A percentile compares a stretch with the other conserved stretches of the same genome.
These are phyloP conservation scores for Penicillium atrosanguineum DNA, from an alignment of 495 filamentous ascomycete species.

Conservation along the genomic window DNA sequence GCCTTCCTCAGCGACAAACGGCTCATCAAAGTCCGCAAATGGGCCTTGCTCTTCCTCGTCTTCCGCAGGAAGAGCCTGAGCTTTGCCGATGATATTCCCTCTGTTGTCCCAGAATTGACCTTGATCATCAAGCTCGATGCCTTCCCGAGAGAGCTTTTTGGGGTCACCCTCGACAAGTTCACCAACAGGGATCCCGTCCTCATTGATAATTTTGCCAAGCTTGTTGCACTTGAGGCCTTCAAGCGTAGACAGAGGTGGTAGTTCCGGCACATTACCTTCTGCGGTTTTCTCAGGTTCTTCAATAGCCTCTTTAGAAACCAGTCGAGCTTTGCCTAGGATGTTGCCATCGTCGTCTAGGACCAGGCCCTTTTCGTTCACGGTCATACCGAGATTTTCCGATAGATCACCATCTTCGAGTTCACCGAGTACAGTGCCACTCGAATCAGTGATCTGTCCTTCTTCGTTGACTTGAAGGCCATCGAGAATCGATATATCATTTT, in stretches of 20 bases:
- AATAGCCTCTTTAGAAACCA: not conserved
- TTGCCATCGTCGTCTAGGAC: not conserved
- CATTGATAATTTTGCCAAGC: constrained; percentile 47
- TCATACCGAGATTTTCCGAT: not conserved
- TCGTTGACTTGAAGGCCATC: too few relatives aligned
- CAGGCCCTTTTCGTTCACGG: not conserved
- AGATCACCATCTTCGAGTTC: not conserved
- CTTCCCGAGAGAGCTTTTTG: too few relatives aligned
- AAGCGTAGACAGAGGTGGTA: too few relatives aligned
- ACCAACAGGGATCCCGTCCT: too few relatives aligned
- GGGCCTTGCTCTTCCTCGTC: constrained; percentile 46
- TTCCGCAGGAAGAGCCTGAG: constrained; percentile 28
- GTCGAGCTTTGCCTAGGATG: not conserved
- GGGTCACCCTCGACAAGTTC: too few relatives aligned
- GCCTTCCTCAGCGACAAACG: constrained; percentile 49
- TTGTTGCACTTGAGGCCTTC: constrained; percentile 35
- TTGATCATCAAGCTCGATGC: too few relatives aligned
- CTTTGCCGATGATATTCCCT: too few relatives aligned
- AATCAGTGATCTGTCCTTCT: too few relatives aligned
- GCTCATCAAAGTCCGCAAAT: constrained; percentile 56
- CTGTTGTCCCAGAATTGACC: too few relatives aligned
- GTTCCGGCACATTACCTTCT: too few relatives aligned
- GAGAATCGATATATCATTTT: too few relatives aligned
- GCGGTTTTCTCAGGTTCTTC: too few relatives aligned
- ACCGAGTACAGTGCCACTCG: not conserved